Conservation (phyloP, 306 rosid species). For the Urtica urens region DNA sequence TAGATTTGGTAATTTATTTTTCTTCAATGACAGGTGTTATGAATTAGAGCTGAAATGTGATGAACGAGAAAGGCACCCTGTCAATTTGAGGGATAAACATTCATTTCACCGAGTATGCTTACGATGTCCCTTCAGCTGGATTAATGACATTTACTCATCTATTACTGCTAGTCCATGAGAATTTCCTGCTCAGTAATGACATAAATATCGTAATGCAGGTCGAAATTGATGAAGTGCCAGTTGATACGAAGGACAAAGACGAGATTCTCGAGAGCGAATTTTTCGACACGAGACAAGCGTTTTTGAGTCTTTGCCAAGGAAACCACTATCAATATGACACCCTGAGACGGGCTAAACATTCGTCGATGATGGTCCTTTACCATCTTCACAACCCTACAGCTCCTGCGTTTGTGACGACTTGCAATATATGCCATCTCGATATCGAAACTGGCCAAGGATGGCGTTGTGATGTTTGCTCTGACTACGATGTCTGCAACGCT, state of each 20-base stretch:
- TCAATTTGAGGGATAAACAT: conserved; percentile 80
- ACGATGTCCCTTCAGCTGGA: background rate
- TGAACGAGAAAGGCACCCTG: conserved; percentile 86
- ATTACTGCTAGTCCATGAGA: background rate
- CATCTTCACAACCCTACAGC: conserved; percentile 99
- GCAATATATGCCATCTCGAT: conserved; percentile 73
- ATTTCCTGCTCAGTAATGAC: background rate
- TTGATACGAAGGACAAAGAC: conserved; percentile 86
- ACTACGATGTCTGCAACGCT: conserved; percentile 82
- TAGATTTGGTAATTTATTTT: background rate
- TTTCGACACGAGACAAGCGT: conserved; percentile 98
- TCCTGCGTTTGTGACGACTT: conserved; percentile 76
- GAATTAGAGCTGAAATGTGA: conserved; percentile 78
- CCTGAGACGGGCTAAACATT: conserved; percentile 92
- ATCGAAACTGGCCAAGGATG: conserved; percentile 98
- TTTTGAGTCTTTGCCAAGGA: conserved; percentile 97
- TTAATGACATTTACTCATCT: too few relatives aligned
- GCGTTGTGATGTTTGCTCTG: conserved; percentile 96
- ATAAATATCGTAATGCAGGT: conserved; percentile 31
- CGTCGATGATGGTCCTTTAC: conserved; percentile 97
- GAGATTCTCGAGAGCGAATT: conserved; percentile 98
- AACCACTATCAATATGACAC: conserved; percentile 98
- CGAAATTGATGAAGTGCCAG: conserved; percentile 57
- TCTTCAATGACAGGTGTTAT: conserved; percentile 46
- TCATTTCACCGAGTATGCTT: conserved; percentile 49